Base-by-base conservation (phyloP, 306 rosid genomes). In the Alnus glutinosa region DNA sequence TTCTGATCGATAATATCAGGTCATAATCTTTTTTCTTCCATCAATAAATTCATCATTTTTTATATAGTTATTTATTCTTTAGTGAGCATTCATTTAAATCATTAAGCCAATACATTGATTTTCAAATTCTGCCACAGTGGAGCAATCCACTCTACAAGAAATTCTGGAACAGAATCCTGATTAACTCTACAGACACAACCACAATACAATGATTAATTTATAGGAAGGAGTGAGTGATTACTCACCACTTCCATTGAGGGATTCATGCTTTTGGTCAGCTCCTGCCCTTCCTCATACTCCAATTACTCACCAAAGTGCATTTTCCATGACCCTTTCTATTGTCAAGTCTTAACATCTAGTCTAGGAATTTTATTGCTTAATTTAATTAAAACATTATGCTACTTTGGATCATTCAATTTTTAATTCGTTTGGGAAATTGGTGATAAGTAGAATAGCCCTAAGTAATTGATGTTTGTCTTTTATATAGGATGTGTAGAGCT, bases 1-100 rank as follows among this genome's bases (percentile, higher is more conserved):
- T 92, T 88, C 78, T 95, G 92, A 74, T 91, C 77, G 97, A 95
- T 85, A 95, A 95, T 83, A 71, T 95, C 89, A 95, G 98, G 98
- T 91, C 83, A 52, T 13, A 48, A 46, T 75, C 70, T 58, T 32
- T 32, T 79, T 73, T 32, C 59, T 73, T 32, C 59, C 9, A 73
- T 48, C 34, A 42, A 13, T 57, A 9, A 34, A 48, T 48, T 69
- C 54, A 58, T 64, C 73, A 62, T 52, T 54, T 55, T 71, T 46
- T 9, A 49, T 62, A 32, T 39, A 59, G 47, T 62, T 64, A 66
- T 73, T 68, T 47, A 16, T n/a, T 59, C 36, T 74, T 74, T 70
- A 66, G 36, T 61, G 55, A 74, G 42, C 44, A 70, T 76, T 74
- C 39, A 68, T 75, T 68, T 39, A 55, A 74, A 48, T 64, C 6